A percentile compares a stretch with the other conserved stretches of the same genome.
These are phyloP conservation scores for Verticillium isaacii DNA, from an alignment of 2,329 filamentous ascomycete species.

Conservation along the genomic window DNA sequence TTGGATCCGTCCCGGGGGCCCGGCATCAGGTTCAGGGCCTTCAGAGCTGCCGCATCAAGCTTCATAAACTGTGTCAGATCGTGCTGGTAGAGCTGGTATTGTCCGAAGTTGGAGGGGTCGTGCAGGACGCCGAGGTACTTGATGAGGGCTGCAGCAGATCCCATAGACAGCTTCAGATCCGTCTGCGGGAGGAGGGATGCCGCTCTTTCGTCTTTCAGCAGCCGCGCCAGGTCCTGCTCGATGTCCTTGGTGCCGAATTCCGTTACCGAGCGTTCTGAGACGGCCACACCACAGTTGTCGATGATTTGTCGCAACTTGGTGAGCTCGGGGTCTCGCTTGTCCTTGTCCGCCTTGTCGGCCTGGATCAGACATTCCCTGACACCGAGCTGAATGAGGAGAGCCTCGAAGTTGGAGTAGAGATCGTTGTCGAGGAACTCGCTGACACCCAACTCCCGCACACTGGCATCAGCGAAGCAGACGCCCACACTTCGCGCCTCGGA, in stretches of 20 bases:
- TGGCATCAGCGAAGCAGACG: slow-evolving; percentile 97
- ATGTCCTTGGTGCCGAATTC: slow-evolving; percentile 92
- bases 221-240: slow-evolving; percentile 83
- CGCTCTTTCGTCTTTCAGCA: slow-evolving; percentile 82
- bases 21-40: slow-evolving; percentile 95
- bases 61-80: slow-evolving; percentile 98
- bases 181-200: slow-evolving; percentile 78
- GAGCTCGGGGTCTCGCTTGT: slow-evolving; percentile 79
- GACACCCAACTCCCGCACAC: slow-evolving; percentile 89
- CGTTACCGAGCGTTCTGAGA: slow-evolving; percentile 69
- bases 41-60: slow-evolving; percentile 87
- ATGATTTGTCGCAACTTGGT: slow-evolving; percentile 84
- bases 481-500: slow-evolving; percentile 81
- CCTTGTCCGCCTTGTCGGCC: slow-evolving; percentile 71
- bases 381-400: slow-evolving; percentile 90
- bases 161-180: slow-evolving; percentile 93
- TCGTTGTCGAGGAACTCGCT: slow-evolving; percentile 99
- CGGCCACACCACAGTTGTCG: slow-evolving; percentile 84
- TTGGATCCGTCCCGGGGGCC: slow-evolving; percentile 92
- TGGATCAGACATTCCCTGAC: slow-evolving; percentile 92
- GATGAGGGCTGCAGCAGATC: slow-evolving; percentile 86
- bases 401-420: slow-evolving; percentile 96
- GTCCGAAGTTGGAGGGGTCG: slow-evolving; percentile 90
- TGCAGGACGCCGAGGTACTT: slow-evolving; percentile 90
- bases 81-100: slow-evolving; percentile 96